Evolutionary conservation across 352 stramenopile species (phyloP).

Genomic region (Pythium sp.): DNA sequence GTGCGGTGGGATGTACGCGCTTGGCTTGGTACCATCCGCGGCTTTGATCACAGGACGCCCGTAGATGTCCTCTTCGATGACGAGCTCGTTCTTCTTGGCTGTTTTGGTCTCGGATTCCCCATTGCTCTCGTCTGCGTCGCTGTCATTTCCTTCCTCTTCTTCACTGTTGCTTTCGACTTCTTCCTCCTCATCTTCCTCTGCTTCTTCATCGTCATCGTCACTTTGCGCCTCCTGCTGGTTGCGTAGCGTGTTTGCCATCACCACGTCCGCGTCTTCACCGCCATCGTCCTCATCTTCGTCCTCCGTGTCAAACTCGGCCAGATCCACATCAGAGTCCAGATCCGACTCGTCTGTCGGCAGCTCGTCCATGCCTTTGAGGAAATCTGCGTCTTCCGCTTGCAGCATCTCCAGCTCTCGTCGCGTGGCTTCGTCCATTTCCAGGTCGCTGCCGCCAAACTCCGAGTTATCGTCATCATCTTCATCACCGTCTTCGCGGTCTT

Average conservation of each 20-base stretch:
- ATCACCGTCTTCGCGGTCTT: conserved; percentile 10
- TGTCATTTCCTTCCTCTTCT: conserved; percentile 19
- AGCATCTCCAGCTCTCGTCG: conserved; percentile 70
- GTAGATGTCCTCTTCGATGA: conserved; percentile 84
- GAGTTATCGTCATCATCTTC: conserved; percentile 13
- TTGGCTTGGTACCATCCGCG: conserved; percentile 35
- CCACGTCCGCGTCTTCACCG: conserved; percentile 36
- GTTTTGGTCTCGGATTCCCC: conserved; percentile 30
- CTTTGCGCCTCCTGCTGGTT: conserved; percentile 44
- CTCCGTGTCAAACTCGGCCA: conserved; percentile 64
- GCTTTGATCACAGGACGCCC: conserved; percentile 66
- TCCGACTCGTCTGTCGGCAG: conserved; percentile 83
- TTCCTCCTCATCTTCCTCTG: conserved; percentile 16
- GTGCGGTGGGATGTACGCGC: conserved; percentile 84
- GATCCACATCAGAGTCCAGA: conserved; percentile 59
- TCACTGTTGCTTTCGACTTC: conserved; percentile 19
- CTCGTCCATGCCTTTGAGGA: conserved; percentile 81
- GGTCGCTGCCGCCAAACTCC: conserved; percentile 28
- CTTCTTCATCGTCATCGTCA: conserved; percentile 12
- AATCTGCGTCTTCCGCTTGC: conserved; percentile 79
- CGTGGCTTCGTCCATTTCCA: conserved; percentile 84
- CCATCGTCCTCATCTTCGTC: conserved; percentile 44
- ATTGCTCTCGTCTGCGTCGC: conserved; percentile 19
- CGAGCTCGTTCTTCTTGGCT: conserved; percentile 20
- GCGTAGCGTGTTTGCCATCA: conserved; percentile 45